Evolutionary conservation across 1,284 basidiomycete genomes (phyloP), one percentile per base, ranked within the genome.

Genomic region (Sanguinoderma infundibulare): DNA sequence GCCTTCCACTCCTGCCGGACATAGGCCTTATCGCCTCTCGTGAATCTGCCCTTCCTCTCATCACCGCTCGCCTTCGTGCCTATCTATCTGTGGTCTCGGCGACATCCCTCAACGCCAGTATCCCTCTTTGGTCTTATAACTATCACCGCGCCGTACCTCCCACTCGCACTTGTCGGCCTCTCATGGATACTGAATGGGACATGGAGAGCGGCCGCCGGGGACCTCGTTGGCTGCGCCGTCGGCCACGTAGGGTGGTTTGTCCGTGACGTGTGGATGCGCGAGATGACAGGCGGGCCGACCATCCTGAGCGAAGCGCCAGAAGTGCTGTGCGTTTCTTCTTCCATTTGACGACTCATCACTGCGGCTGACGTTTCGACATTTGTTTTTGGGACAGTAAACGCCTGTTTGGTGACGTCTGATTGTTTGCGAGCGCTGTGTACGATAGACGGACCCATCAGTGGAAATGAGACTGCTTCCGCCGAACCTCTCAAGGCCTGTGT

Each of bases 41-140:
- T 96, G 67, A 95, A 94, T 62, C 86, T 96, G 24, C 95, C 95
- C 0, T 96, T 98, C 77, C 87, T 96, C 57, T 94, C 94, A 2
- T 91, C 92, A 0, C 87, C 92, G 0, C 83, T 97, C 22, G 95
- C 95, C 0, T 97, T 97, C 72, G 92, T 97, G 2, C 90, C 98
- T 3, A 97, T 98, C 52, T 99, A 99, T 75, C 82, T 99, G 62
- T 99, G 98, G 97, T 95, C 95, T 8, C 82, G 98, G 53, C 83
- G 96, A 15, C 98, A 98, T 73, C 94, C 96, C 1, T 89, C 92
- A 32, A 93, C 96, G 5, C 93, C 95, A n/a, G 93, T 99, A 65
- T 96, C 94, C 5, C 83, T 99, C 28, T 98, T 99, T 70, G 97
- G 98, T 3, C 81, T 98, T 32, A 82, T 99, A 67, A 96, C 94